Evolutionary conservation across 164 flowering plant genomes (phyloP), one percentile per base, ranked within the genome.

Genomic region (Berberis thunbergii): DNA sequence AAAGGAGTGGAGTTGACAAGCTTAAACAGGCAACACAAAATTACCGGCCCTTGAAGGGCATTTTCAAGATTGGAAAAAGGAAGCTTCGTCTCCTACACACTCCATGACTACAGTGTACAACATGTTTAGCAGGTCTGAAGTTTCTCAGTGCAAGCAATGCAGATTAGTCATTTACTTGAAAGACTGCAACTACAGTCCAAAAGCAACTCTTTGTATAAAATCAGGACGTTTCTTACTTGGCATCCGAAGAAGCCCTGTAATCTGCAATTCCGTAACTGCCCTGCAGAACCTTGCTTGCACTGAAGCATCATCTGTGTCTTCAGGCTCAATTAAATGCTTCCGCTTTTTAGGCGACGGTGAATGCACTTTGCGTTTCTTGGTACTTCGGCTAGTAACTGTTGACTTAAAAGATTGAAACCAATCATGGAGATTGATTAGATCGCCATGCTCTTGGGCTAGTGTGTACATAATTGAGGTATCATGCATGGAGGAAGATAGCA

Each of bases 161-260:
- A 26, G 26, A 26, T 26, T 26, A 26, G 26, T 26, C 26, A 26
- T 26, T 26, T 26, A 11, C 2, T 8, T 10, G n/a, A 13, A 13
- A 60, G 4, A 48, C 52, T n/a, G 4, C 13, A 26, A 3, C 49
- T 73, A 76, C 9, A 76, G 63, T 63, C 97, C 99, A 71, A 91
- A 89, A n/a, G 92, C 97, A 67, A 91, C 83, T 76, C 97, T 84
- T 72, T 95, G 97, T 53, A 91, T 84, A 67, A 65, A 88, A 80
- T 95, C 97, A 43, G 92, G 97, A 12, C 97, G 91, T 67, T 96
- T 83, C 80, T 85, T 91, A 75, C 86, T 86, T 1, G 97, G 96
- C 96, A 91, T 86, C 60, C 96, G 78, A 57, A 91, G 72, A 43
- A 95, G 78, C 39, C 99, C 97, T 26, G 91, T 78, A 49, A 95